Base-by-base conservation (phyloP, 2,329 filamentous ascomycete genomes). In the Aspergillus ibericus region DNA sequence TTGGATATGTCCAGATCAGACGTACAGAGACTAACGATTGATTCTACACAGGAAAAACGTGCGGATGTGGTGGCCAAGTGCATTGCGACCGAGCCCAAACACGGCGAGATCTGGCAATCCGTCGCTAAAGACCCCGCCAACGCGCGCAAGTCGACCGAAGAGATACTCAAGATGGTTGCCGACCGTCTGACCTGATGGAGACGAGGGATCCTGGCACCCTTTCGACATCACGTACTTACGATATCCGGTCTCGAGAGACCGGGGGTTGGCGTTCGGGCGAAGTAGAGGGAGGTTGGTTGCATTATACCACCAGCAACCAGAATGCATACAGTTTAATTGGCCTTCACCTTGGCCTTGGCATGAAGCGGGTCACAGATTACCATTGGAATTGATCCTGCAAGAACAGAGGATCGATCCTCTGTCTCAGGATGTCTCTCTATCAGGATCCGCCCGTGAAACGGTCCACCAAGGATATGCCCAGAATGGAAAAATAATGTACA, bases 91-190 rank as follows among this genome's bases (percentile, higher is more conserved):
- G 95, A 98, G 75, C 96, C 96, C 3, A 87, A 88, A 68, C 92
- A 99, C 75, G 95, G 95, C 13, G 95, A 99, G 81, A 80, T 89
- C 25, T 99, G 95, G 95, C 91, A 96, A 79, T 78, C 80, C 8
- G 82, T 97, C 4, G 86, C 88, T 16, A 99, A 99, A 82, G 86
- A 93, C 68, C 93, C 93, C 0, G 84, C 82, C 75, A 96, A 96
- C 75, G 90, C 89, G 22, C 80, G 84, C 55, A 89, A 88, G 79
- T 81, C 82, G 10, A 84, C 85, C 0, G 93, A 96, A 76, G 92
- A 96, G 73, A 83, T 97, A 15, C 73, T 99, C 68, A 91, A 90
- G 78, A 75, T 92, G 62, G 93, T 96, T 20, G 89, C 90, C 1
- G 82, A 80, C 52, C 69, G 60, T 61, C 61, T 66, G 47, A 56